Evolutionary conservation across 2,329 filamentous ascomycete species (phyloP), one percentile per base, ranked within the genome.

Genomic region (Sporothrix schenckii): DNA sequence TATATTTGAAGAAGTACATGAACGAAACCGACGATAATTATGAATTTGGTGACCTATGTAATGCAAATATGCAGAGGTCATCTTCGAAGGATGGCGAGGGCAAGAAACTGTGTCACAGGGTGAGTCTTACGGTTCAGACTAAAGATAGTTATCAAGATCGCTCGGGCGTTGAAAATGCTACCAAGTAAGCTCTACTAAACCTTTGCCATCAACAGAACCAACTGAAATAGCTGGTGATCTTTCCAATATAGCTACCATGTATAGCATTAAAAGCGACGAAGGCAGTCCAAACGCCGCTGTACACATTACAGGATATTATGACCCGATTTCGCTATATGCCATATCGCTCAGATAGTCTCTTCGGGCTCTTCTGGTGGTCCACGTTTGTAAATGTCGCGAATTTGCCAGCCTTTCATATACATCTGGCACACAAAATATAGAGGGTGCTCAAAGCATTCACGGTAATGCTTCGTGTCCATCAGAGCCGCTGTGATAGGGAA

Each of bases 371-470:
- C 68, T 14, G 49, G 68, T 5, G 58, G 68, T 4, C 53, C 50
- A 34, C 52, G 47, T 9, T 60, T 66, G 47, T 70, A 73, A 10
- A 66, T 69, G 5, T 67, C 49, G 24, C 69, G 71, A 11, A 70
- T 65, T 5, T 69, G 67, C 83, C 83, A 85, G 4, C 77, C 72
- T 1, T 78, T 75, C 65, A 82, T 79, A 56, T 84, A 83, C 77
- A 85, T 81, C 68, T 83, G 82, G 9, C 81, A 79, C 11, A 83
- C 77, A 76, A 84, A 85, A 72, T 81, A 82, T 1, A 81, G 75
- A 7, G 82, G 79, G 21, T 83, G 76, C 21, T 84, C 82, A 78
- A 79, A 73, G 39, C 30, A 69, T 11, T 70, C 27, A 13, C 27
- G 34, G 41, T 69, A 50, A 2, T 73, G 63, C 1, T 71, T 39